Base-by-base conservation (phyloP, 2,329 filamentous ascomycete genomes). In the Emmonsiellopsis sp. region DNA sequence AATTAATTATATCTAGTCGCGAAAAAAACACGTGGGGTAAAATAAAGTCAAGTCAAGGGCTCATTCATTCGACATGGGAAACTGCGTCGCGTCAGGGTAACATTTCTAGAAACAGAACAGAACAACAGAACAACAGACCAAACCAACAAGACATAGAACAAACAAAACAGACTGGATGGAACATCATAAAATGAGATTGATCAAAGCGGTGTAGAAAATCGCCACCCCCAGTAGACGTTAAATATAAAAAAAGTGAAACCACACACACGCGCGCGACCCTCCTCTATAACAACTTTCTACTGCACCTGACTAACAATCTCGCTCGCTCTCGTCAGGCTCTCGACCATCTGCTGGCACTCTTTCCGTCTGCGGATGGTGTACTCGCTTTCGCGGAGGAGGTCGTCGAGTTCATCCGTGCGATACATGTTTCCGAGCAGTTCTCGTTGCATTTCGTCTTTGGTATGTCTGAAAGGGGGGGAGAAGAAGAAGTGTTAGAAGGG, bases 291-390 rank as follows among this genome's bases (percentile, higher is more conserved):
- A 26, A 26, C 20, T 26, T 31, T 62, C 47, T 70, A 82, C 70
- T 82, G 80, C 57, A 85, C 82, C 63, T 85, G 81, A 73, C 89
- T 91, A 69, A 98, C 93, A 74, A 98, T 97, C 78, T 98, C 93
- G 72, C 85, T 93, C 54, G 93, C 93, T 72, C 87, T 86, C 62
- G 80, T 76, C 66, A 98, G 78, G 53, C 88, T 94, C 73, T 98
- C 93, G 50, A 98, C 93, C 93, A 98, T 98, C 74, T 96, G 90
- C 74, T 94, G 90, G 74, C 93, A 98, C 73, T 98, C 93, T 79
- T 98, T 98, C 70, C 93, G 82, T 71, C 93, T 81, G 65, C 92
- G 84, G 65, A 95, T 80, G 3, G 93, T 98, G 79, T 95, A 97
- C 72, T 98, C 93, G 68, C 89, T 95, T 75, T 98, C 93, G 80